Evolutionary conservation across 257 asterid species (phyloP).

Genomic region (Primulina tabacum): DNA sequence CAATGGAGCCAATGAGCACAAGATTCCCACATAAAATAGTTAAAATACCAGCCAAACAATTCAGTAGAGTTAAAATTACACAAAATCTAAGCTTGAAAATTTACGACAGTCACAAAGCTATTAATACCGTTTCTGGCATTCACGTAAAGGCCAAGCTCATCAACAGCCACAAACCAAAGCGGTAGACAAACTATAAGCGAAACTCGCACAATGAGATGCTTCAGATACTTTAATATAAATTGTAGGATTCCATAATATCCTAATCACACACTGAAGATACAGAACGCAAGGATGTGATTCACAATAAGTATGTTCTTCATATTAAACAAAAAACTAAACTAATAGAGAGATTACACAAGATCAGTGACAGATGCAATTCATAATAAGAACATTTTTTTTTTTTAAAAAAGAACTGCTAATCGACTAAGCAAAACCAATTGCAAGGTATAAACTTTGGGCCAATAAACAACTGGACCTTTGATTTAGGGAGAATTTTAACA

Average conservation of each 20-base stretch:
- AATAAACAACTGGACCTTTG: conserved; percentile 51
- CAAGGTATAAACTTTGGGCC: conserved; percentile 12
- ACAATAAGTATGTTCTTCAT: neutral
- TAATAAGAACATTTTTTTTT: neutral
- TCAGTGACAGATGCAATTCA: conserved; percentile 18
- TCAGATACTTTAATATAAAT: conserved; percentile 1
- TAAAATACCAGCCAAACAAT: conserved; percentile 6
- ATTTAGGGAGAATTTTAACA: conserved; percentile 81
- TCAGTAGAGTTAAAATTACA: neutral
- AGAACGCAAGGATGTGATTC: neutral
- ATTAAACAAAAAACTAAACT: neutral
- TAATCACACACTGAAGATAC: neutral
- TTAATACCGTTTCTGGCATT: neutral
- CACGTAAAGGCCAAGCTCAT: neutral
- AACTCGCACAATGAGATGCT: neutral
- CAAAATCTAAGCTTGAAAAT: conserved; percentile 9
- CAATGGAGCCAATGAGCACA: conserved; percentile 6
- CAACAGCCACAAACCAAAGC: neutral
- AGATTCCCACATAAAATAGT: neutral
- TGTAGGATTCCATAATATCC: neutral
- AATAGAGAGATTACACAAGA: conserved; percentile 14
- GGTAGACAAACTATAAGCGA: neutral
- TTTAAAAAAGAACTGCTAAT: neutral
- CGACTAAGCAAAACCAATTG: conserved; percentile 8
- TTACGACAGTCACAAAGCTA: neutral